These are phyloP conservation scores for Aureobasidium zeae DNA, from an alignment of 2,329 filamentous ascomycete species.

Conservation along the genomic window DNA sequence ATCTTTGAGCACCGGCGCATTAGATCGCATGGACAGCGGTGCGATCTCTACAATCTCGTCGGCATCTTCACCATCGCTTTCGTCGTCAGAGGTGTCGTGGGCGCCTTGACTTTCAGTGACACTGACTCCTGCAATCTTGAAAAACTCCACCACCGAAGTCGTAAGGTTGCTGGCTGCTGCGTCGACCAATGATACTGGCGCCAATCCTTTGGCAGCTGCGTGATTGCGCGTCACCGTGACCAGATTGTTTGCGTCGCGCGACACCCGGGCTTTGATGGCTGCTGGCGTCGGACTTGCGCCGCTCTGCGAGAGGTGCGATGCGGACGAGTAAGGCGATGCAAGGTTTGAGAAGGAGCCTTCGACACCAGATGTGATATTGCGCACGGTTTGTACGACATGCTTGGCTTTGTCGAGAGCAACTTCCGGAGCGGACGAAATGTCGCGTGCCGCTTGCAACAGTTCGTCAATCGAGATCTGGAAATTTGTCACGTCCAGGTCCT, in stretches of 20 bases:
- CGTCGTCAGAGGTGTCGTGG: neutral
- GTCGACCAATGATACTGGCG: conserved; percentile 86
- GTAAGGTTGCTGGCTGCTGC: conserved; percentile 87
- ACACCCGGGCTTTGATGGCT: conserved; percentile 65
- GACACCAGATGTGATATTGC: conserved; percentile 76
- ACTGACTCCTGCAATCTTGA: conserved; percentile 75
- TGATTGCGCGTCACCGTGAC: conserved; percentile 95
- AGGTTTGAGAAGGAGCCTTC: conserved; percentile 41
- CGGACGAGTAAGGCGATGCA: conserved; percentile 14
- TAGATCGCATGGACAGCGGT: conserved; percentile 8
- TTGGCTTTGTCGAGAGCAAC: conserved; percentile 81
- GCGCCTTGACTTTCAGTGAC: conserved; percentile 57
- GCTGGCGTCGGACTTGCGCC: conserved; percentile 27
- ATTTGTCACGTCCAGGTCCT: conserved; percentile 85
- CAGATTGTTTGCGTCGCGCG: conserved; percentile 88
- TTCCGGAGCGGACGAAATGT: conserved; percentile 52
- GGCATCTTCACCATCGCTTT: conserved; percentile 38
- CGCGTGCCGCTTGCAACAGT: conserved; percentile 66
- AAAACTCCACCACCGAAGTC: conserved; percentile 73
- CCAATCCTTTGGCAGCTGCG: conserved; percentile 69
- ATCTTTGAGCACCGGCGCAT: conserved; percentile 7
- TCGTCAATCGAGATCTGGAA: conserved; percentile 95
- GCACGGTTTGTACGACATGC: conserved; percentile 68
- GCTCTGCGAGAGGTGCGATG: conserved; percentile 23
- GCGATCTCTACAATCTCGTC: conserved; percentile 16